phyloP scores from a whole-genome alignment of 1,284 basidiomycete species.

The Irpex lacteus region DNA sequence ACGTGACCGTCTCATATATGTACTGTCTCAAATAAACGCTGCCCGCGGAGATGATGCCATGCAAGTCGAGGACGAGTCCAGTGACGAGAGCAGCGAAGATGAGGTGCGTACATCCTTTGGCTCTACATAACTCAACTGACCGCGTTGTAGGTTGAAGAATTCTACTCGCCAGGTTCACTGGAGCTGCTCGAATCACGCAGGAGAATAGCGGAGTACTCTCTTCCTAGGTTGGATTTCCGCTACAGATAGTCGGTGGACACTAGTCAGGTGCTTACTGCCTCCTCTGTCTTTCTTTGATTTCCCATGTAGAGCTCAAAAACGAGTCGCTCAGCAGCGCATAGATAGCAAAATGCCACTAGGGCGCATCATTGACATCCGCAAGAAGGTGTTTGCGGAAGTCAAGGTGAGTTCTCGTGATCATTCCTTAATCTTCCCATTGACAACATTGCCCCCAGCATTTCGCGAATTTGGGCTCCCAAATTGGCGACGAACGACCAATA shows the following conservation, averaged over 20 bases:
- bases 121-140: constrained; percentile 3
- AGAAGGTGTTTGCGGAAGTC: constrained; percentile 85
- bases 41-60: constrained; percentile 72
- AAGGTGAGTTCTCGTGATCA: constrained; percentile 55
- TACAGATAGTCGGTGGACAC: constrained; percentile 47
- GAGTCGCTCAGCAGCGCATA: constrained; percentile 85
- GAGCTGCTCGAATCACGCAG: constrained; percentile 84
- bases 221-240: constrained; percentile 82
- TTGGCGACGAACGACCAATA: constrained; percentile 94
- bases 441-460: constrained; percentile 57
- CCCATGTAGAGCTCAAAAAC: constrained; percentile 81
- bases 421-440: not conserved
- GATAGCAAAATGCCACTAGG: constrained; percentile 87
- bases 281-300: constrained; percentile 30
- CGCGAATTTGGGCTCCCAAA: constrained; percentile 93
- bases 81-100: constrained; percentile 66
- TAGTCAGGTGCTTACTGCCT: constrained; percentile 72
- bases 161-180: constrained; percentile 90
- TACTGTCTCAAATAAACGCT: constrained; percentile 87
- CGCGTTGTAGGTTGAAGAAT: constrained; percentile 76
- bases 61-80: constrained; percentile 68
- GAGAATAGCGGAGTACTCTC: constrained; percentile 87
- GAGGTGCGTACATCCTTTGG: constrained; percentile 47
- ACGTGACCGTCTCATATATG: constrained; percentile 90
- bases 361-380: constrained; percentile 88